A percentile compares a stretch with the other conserved stretches of the same genome.
Conservation (phyloP, 805 yeast species). For the Hanseniaspora lachancei region DNA sequence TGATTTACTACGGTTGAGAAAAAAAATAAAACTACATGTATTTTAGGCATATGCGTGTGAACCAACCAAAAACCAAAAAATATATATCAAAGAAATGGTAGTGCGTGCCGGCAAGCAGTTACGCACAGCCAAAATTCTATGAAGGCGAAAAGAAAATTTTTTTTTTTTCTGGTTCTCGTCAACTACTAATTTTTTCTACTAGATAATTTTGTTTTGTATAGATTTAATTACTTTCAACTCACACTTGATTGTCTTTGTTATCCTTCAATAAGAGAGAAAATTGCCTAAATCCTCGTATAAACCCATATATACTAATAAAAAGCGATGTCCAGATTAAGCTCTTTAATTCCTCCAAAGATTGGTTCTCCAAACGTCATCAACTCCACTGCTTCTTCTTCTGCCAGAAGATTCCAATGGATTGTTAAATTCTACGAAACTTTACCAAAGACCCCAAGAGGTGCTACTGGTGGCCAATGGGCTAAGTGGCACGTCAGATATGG, state of each 20-base stretch:
- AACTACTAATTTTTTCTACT: not conserved
- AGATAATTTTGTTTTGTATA: not conserved
- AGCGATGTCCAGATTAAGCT: slow-evolving; percentile 81
- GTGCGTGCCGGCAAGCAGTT: no score
- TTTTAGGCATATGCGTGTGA: not conserved
- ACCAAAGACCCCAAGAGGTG: slow-evolving; percentile 70
- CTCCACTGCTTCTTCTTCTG: slow-evolving; percentile 90
- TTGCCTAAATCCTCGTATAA: not conserved
- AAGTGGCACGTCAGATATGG: slow-evolving; percentile 33
- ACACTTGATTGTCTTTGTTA: not conserved
- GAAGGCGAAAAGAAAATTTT: not conserved
- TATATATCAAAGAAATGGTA: no score
- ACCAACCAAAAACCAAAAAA: not conserved
- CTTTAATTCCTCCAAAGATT: slow-evolving; percentile 96
- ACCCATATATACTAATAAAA: slow-evolving; percentile 31
- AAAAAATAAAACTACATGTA: no score
- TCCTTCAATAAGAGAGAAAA: not conserved
- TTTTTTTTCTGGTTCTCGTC: not conserved
- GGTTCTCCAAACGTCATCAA: slow-evolving; percentile 72
- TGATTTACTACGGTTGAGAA: no score
- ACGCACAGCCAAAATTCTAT: no score
- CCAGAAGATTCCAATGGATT: slow-evolving; percentile 90
- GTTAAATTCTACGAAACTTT: slow-evolving; percentile 90
- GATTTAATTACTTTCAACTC: not conserved
- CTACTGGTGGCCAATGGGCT: slow-evolving; percentile 67